These are phyloP conservation scores for Penicillium sp. DNA, from an alignment of 2,329 filamentous ascomycete genomes.

Conservation along the genomic window DNA sequence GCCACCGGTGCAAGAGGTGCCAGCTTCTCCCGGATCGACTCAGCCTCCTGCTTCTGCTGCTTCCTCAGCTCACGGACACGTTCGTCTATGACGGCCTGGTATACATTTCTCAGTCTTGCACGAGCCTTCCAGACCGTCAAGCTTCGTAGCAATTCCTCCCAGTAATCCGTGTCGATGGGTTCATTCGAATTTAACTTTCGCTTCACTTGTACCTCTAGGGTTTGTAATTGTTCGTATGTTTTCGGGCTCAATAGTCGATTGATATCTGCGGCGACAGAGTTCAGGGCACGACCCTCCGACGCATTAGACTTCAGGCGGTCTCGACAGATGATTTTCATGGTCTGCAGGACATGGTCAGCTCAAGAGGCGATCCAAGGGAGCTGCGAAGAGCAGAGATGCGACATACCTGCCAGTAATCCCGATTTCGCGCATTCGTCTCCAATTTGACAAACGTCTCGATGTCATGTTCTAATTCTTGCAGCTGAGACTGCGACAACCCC, in stretches of 20 bases:
- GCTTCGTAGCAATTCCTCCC: constrained; percentile 86
- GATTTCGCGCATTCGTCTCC: constrained; percentile 74
- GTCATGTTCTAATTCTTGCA: constrained; percentile 76
- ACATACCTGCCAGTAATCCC: constrained; percentile 78
- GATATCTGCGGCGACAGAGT: constrained; percentile 81
- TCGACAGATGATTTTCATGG: constrained; percentile 78
- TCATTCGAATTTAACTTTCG: constrained; percentile 84
- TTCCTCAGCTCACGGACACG: constrained; percentile 66
- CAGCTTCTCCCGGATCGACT: constrained; percentile 54
- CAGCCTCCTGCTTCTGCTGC: constrained; percentile 68
- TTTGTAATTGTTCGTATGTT: constrained; percentile 79
- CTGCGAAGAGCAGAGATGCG: not conserved
- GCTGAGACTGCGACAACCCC: constrained; percentile 63
- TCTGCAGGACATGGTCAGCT: constrained; percentile 44
- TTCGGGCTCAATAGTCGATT: constrained; percentile 86
- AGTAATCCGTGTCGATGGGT: constrained; percentile 94
- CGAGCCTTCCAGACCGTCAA: constrained; percentile 89
- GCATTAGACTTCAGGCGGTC: constrained; percentile 69
- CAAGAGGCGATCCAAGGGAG: not conserved
- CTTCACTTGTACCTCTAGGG: constrained; percentile 82
- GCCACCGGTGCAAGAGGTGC: constrained; percentile 48
- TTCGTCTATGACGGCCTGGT: constrained; percentile 70
- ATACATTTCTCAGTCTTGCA: constrained; percentile 76
- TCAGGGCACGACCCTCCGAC: constrained; percentile 72
- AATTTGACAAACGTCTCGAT: constrained; percentile 77